Evolutionary conservation across 179 eudicot species (phyloP).

Genomic region (Actinidia polygama): DNA sequence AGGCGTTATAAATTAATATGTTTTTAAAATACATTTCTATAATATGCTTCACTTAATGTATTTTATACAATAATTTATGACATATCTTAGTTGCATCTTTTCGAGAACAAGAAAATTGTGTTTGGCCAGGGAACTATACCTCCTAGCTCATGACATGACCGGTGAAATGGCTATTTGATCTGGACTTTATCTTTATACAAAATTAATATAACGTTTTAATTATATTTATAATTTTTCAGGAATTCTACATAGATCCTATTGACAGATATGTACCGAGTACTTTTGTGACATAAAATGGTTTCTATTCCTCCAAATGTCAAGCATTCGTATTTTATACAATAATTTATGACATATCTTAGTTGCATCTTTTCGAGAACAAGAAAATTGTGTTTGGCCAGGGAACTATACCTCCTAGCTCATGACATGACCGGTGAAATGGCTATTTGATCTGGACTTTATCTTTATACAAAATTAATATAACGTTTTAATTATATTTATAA

Average conservation of each 20-base stretch:
- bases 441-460: not conserved
- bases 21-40: not conserved
- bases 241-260: constrained; percentile 71
- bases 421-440: too few species aligned
- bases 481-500: not conserved
- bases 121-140: not conserved
- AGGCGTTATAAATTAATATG: not conserved
- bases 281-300: constrained; percentile 69
- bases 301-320: constrained; percentile 75
- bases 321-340: constrained; percentile 39
- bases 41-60: not conserved
- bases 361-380: not conserved
- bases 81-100: not conserved
- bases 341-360: not conserved
- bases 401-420: not conserved
- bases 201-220: not conserved
- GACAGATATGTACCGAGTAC: constrained; percentile 56
- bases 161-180: not conserved
- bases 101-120: not conserved
- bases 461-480: not conserved
- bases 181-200: not conserved
- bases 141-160: not conserved
- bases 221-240: constrained; percentile 43
- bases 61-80: not conserved
- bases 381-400: not conserved